Evolutionary conservation across 73 alveolate species (phyloP), one percentile per base, ranked within the genome.

Genomic region (Paramecium tetraurelia): DNA sequence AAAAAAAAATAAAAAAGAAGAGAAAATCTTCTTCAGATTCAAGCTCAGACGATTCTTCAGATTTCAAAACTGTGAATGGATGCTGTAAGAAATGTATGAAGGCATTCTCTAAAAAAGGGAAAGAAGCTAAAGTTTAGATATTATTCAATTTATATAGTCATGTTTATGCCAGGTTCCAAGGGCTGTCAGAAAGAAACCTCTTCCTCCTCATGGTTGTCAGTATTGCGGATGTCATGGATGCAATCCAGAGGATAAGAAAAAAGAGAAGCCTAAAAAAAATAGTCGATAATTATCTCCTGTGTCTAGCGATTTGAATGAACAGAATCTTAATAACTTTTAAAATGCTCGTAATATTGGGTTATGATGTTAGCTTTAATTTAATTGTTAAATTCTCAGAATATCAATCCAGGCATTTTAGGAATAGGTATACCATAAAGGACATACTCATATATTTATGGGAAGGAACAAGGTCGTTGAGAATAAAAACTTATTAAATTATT

Each of bases 31-130:
- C 90, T 11, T 80, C 90, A 6, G 95, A 70, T 84, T 72, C 86
- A 40, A 72, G 86, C 11, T 72, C 86, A 29, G 41, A 72, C 12
- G 86, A 72, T 0, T 72, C 86, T 20, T 36, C 36, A 0, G 93
- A 86, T 40, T 96, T 96, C 86, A 92, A 92, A 14, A 94, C 95
- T 94, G 96, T 87, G 75, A 96, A 96, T 93, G 99, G 99, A 20
- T 96, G 99, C 85, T 96, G 99, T 69, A 92, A 95, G 93, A 95
- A 95, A 40, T 96, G 99, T 76, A 96, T 96, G 99, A 96, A 93
- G 85, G 99, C 99, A 8, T 96, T 96, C 71, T 93, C 97, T 36
- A 95, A 95, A 92, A 93, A 76, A 58, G 99, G 99, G 43, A 95
- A 94, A 59, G 96, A 80, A 80, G 90, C 90, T 77, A 93, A 75